A percentile compares a stretch with the other conserved stretches of the same genome.
These are phyloP conservation scores for Thielaviopsis cerberus DNA, from an alignment of 2,329 filamentous ascomycete species.

Conservation along the genomic window DNA sequence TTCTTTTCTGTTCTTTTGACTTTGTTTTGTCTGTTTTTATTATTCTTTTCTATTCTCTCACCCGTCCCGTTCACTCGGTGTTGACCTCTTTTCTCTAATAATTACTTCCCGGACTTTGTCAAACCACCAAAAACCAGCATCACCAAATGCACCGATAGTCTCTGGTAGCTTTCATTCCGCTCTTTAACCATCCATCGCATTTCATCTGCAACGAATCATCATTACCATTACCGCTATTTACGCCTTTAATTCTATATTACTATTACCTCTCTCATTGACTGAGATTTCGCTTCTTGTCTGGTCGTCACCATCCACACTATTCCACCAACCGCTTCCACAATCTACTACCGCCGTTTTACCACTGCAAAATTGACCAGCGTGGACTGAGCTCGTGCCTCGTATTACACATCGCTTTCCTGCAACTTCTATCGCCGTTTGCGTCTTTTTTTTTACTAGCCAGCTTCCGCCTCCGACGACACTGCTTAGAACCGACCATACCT, in stretches of 20 bases:
- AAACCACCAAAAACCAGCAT: neutral
- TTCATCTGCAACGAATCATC: neutral
- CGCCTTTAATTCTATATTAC: constrained; percentile 18
- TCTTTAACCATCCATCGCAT: neutral
- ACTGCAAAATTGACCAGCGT: neutral
- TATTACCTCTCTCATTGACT: constrained; percentile 27
- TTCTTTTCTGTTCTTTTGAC: constrained; percentile 11
- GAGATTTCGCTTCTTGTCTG: constrained; percentile 22
- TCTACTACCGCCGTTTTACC: neutral
- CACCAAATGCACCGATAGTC: constrained; percentile 2
- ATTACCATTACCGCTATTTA: neutral
- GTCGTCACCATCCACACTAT: constrained; percentile 16
- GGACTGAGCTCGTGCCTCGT: neutral
- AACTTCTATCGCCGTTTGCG: neutral
- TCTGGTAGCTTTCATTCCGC: constrained; percentile 9
- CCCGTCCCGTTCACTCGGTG: neutral
- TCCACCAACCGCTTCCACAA: constrained; percentile 10
- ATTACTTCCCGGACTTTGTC: neutral
- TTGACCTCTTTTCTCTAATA: neutral
- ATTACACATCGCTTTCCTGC: neutral
- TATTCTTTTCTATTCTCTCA: constrained; percentile 18
- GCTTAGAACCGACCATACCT: neutral
- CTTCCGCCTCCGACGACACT: neutral
- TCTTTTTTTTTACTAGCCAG: neutral
- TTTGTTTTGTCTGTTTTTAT: constrained; percentile 8